Percentiles rank a stretch among this genome's conserved stretches.
phyloP scores from a whole-genome alignment of 306 rosid species.

The Prunus mongolica region DNA sequence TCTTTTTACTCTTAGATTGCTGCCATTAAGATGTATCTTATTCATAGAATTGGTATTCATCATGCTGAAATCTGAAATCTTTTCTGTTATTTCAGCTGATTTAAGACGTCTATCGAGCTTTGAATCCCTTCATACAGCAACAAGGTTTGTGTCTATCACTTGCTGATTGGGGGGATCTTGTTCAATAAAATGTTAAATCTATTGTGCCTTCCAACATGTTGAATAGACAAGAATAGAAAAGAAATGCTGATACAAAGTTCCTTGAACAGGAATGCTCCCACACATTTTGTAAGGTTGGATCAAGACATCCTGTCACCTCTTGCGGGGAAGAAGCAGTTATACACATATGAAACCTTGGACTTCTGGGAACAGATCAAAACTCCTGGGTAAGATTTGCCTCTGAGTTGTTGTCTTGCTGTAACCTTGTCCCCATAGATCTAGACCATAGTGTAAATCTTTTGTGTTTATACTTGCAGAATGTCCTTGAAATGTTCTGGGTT shows the following conservation, averaged over 20 bases:
- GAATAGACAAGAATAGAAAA: background rate
- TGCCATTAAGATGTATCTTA: background rate
- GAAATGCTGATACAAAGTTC: conserved; percentile 2
- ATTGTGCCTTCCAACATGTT: background rate
- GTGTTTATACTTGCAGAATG: conserved; percentile 60
- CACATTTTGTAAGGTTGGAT: conserved; percentile 85
- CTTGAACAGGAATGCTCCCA: conserved; percentile 55
- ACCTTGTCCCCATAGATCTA: conserved; percentile 11
- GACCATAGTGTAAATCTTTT: conserved; percentile 5
- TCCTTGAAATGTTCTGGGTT: conserved; percentile 85
- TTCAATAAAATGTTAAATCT: no score
- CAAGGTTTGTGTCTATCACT: conserved; percentile 42
- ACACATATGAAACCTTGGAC: conserved; percentile 75
- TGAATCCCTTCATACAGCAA: conserved; percentile 80
- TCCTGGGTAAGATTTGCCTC: conserved; percentile 63
- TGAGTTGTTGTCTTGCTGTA: background rate
- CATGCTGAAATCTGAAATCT: conserved; percentile 3
- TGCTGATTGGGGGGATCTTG: no score
- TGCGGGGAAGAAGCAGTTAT: conserved; percentile 91
- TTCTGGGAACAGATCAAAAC: conserved; percentile 99
- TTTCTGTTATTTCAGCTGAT: conserved; percentile 59
- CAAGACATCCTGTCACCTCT: conserved; percentile 96
- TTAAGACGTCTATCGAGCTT: conserved; percentile 89
- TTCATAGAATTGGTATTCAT: background rate
- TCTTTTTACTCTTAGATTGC: background rate